Evolutionary conservation across 352 stramenopile species (phyloP), one percentile per base, ranked within the genome.

Genomic region (Phytophthora niederhauseri): DNA sequence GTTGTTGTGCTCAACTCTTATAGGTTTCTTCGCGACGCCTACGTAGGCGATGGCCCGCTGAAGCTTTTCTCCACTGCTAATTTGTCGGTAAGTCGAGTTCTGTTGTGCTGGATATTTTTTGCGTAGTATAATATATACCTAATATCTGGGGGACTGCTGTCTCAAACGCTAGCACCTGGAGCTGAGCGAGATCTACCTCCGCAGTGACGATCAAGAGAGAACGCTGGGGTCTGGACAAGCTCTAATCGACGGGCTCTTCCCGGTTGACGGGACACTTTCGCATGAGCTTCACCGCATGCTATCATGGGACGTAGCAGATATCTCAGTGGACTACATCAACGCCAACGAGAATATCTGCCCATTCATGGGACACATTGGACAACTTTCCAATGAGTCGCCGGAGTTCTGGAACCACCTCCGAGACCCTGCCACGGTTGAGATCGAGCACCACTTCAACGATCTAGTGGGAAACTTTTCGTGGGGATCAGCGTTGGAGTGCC

Each of bases 161-260:
- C 36, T 43, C 36, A 43, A 49, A 48, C 3, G 26, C 5, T 53
- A 91, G 83, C 62, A 82, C 36, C 26, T 90, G 8, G 57, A 80
- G 49, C 61, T 77, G 45, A 68, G 77, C 14, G 75, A 84, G 17
- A 88, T 95, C 68, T 91, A 90, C 62, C 76, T 95, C n/a, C 85
- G 87, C 46, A 94, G 86, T 64, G 88, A 96, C 52, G 88, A 96
- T 64, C 77, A 96, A 70, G 88, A 96, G 64, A 82, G 88, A 11
- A 96, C 88, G 12, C 64, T 96, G 5, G 88, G 88, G 4, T 96
- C 88, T n/a, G 88, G 88, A 12, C 88, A 96, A 67, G 83, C 85
- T 4, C 65, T 96, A 26, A 74, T 96, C 19, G 86, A 96, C 45
- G 85, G 84, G 2, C 43, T 96, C 17, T 96, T 96, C 62, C 87